phyloP scores from a whole-genome alignment of 192 early-diverging fungal genomes.

The Globomyces pollinis-pini region DNA sequence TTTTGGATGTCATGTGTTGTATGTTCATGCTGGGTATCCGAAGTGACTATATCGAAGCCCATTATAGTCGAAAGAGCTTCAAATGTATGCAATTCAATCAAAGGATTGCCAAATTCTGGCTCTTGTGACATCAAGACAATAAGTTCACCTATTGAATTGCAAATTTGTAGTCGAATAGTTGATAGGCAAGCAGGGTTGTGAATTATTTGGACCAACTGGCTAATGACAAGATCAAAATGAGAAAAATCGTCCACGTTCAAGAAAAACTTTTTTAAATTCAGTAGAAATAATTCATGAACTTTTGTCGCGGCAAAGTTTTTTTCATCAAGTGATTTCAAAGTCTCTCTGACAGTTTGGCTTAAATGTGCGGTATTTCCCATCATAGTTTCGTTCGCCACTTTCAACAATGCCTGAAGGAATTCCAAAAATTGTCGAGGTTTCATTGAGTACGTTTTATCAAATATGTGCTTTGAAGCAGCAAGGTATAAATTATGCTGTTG shows the following conservation, averaged over 20 bases:
- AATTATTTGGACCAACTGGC: slow-evolving; percentile 68
- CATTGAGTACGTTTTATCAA: slow-evolving; percentile 57
- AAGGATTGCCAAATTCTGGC: slow-evolving; percentile 34
- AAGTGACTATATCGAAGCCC: slow-evolving; percentile 27
- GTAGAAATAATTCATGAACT: slow-evolving; percentile 49
- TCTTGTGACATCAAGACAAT: slow-evolving; percentile 62
- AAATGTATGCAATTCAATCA: slow-evolving; percentile 50
- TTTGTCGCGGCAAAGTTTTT: slow-evolving; percentile 74
- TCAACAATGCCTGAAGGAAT: slow-evolving; percentile 62
- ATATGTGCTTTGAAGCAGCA: slow-evolving; percentile 47
- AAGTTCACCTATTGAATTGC: slow-evolving; percentile 68
- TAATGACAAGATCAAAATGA: slow-evolving; percentile 58
- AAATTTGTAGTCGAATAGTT: slow-evolving; percentile 68
- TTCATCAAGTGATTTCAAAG: slow-evolving; percentile 62
- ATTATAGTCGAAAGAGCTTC: slow-evolving; percentile 64
- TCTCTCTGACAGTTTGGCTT: too few relatives aligned
- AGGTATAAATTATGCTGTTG: not conserved
- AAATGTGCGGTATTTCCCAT: slow-evolving; percentile 33
- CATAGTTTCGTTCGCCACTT: slow-evolving; percentile 36
- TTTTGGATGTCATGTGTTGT: slow-evolving; percentile 12
- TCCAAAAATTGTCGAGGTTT: slow-evolving; percentile 51
- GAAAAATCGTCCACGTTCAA: slow-evolving; percentile 31
- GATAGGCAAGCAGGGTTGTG: slow-evolving; percentile 45
- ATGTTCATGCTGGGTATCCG: too few relatives aligned
- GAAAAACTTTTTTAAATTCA: slow-evolving; percentile 44